A percentile compares a stretch with the other conserved stretches of the same genome.
phyloP scores from a whole-genome alignment of 1,139 yeast species.

The Candida sp. region DNA sequence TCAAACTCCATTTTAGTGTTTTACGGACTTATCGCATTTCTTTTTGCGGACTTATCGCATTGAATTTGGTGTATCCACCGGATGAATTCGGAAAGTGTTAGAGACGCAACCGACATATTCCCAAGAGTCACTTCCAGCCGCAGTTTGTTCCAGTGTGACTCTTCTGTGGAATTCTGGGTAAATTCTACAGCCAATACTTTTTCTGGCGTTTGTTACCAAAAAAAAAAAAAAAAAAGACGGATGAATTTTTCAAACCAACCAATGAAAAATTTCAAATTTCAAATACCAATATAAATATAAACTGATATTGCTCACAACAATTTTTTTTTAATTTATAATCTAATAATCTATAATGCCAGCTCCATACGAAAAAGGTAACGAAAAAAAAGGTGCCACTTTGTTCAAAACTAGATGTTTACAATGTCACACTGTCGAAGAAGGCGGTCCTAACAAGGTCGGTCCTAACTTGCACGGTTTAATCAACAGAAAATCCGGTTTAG shows the following conservation, averaged over 20 bases:
- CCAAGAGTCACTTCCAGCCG: too few species aligned
- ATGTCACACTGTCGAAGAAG: conserved; percentile 96
- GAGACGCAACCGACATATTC: too few species aligned
- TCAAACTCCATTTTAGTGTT: too few species aligned
- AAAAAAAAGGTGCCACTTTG: conserved; percentile 96
- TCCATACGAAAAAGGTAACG: conserved; percentile 71
- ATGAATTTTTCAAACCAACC: neutral
- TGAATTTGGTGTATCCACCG: too few species aligned
- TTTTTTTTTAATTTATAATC: neutral
- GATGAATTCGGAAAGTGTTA: too few species aligned
- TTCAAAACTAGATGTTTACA: conserved; percentile 99
- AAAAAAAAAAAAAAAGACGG: too few species aligned
- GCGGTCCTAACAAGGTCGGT: conserved; percentile 99
- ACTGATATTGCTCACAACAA: neutral
- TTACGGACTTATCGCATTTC: too few species aligned
- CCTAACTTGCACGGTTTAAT: conserved; percentile 96
- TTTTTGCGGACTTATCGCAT: too few species aligned
- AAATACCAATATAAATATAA: neutral
- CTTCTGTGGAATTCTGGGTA: too few species aligned
- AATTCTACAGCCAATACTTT: too few species aligned
- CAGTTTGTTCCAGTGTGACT: too few species aligned
- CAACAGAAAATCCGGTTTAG: conserved; percentile 90
- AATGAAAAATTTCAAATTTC: neutral
- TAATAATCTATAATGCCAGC: conserved; percentile 47
- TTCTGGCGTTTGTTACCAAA: too few species aligned